A percentile compares a stretch with the other conserved stretches of the same genome.
Conservation (phyloP, 495 filamentous ascomycete species). For the Aspergillus nidulans region DNA sequence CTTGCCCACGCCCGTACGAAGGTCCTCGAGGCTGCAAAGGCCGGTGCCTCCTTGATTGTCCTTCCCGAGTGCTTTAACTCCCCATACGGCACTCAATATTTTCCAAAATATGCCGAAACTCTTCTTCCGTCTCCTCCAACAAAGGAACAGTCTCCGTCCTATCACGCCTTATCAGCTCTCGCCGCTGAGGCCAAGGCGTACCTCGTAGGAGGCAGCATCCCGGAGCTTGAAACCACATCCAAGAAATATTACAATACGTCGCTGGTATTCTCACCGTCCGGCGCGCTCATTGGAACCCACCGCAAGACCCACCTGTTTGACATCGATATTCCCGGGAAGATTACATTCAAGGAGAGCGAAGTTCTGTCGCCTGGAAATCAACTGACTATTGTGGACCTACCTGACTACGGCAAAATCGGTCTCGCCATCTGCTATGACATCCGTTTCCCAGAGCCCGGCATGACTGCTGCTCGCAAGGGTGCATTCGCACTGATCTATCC, state of each 20-base stretch:
- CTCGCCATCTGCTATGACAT: slow-evolving; percentile 97
- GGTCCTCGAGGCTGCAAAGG: slow-evolving; percentile 73
- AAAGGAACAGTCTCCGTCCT: slow-evolving; percentile 66
- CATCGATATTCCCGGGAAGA: slow-evolving; percentile 94
- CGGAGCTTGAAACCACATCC: slow-evolving; percentile 60
- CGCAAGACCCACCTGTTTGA: slow-evolving; percentile 98
- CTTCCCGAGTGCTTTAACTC: slow-evolving; percentile 94
- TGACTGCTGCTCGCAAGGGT: slow-evolving; percentile 77
- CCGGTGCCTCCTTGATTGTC: slow-evolving; percentile 62
- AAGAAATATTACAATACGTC: slow-evolving; percentile 90
- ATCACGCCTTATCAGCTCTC: slow-evolving; percentile 75
- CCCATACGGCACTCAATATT: slow-evolving; percentile 84
- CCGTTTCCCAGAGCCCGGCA: slow-evolving; percentile 91
- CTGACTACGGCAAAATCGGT: slow-evolving; percentile 78
- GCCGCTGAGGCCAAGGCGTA: slow-evolving; percentile 72
- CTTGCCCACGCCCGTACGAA: slow-evolving; percentile 74
- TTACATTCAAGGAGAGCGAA: slow-evolving; percentile 85
- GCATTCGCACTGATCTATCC: slow-evolving; percentile 87
- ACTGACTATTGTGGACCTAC: slow-evolving; percentile 75
- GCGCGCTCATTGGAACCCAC: slow-evolving; percentile 76
- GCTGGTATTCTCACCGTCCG: slow-evolving; percentile 73
- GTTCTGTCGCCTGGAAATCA: slow-evolving; percentile 79
- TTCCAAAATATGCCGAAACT: slow-evolving; percentile 86
- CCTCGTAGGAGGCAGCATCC: slow-evolving; percentile 89
- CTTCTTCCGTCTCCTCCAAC: slow-evolving; percentile 76